Evolutionary conservation across 2,329 filamentous ascomycete genomes (phyloP), one percentile per base, ranked within the genome.

Genomic region (Thielaviopsis ethacetica): DNA sequence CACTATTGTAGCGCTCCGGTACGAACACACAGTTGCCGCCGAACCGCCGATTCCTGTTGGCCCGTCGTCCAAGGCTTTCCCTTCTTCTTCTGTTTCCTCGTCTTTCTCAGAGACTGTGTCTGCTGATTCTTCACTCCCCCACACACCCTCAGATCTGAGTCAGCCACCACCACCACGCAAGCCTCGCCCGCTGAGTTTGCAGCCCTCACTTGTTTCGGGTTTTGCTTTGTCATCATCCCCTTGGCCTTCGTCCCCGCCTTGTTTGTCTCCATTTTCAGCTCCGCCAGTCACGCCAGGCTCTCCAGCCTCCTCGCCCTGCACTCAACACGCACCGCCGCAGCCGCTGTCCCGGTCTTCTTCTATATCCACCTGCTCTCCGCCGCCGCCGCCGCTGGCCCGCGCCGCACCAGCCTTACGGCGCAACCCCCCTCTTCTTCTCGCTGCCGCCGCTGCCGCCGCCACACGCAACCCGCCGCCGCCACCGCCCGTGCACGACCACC

Each of bases 11-110:
- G 75, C 75, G 54, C 66, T 84, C 59, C 77, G 79, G 60, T 84
- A 84, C 70, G 81, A 84, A 66, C 76, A 83, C 68, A 80, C 78
- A 41, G 70, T 76, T 56, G 75, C 78, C 64, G 77, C 77, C 54
- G 76, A 79, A 67, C 77, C 77, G 61, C 81, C 81, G 41, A 78
- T 82, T 63, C 75, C 55, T 64, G 54, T 63, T 61, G 51, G 65
- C 66, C 19, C 38, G 15, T 44, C 65, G 65, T 50, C 67, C 67
- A 41, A 65, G 63, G 60, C 57, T 19, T 53, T 62, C 34, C 26
- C 50, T 26, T 51, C 26, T 15, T 54, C 52, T 17, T 59, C 52
- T 51, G 52, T 50, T 49, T 26, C 24, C 17, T 56, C 54, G 22
- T 30, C 54, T 17, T 55, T 34, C 5, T 47, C 34, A 47, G 26